Percentiles rank a stretch among this genome's conserved stretches.
Conservation (phyloP, 2,329 filamentous ascomycete species). For the Amauroascus verrucosus region DNA sequence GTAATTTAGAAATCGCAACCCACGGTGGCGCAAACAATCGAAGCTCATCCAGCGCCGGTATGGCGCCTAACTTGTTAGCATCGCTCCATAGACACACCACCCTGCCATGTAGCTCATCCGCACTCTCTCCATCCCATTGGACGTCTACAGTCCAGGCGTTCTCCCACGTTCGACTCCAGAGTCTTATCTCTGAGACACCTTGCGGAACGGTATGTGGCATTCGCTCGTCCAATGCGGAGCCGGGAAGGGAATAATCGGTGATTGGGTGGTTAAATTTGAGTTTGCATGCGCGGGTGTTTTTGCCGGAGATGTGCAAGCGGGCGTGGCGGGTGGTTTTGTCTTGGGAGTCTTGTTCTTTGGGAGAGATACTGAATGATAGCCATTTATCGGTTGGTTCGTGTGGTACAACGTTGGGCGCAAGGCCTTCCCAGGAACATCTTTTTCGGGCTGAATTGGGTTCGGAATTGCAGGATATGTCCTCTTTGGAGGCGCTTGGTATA, state of each 20-base stretch:
- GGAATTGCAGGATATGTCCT: conserved; percentile 45
- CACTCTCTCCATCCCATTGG: conserved; percentile 45
- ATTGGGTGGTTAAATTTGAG: conserved; percentile 62
- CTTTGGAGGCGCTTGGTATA: conserved; percentile 60
- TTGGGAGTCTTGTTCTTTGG: conserved; percentile 30
- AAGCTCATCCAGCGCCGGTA: conserved; percentile 77
- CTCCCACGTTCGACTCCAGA: conserved; percentile 76
- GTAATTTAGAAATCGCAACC: conserved; percentile 64
- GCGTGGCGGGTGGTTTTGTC: conserved; percentile 27
- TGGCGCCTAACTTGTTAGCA: conserved; percentile 57
- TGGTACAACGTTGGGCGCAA: conserved; percentile 53
- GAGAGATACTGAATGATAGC: conserved; percentile 54
- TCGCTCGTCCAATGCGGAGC: conserved; percentile 47
- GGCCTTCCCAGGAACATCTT: conserved; percentile 62
- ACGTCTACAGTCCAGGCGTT: conserved; percentile 67
- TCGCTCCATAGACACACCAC: conserved; percentile 83
- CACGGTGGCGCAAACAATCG: conserved; percentile 66
- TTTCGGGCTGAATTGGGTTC: conserved; percentile 34
- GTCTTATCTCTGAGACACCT: conserved; percentile 57
- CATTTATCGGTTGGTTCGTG: conserved; percentile 43
- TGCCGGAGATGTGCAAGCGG: conserved; percentile 55
- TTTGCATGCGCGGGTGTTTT: conserved; percentile 69
- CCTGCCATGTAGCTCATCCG: conserved; percentile 47
- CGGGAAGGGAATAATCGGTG: conserved; percentile 52
- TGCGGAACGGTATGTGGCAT: conserved; percentile 54